Percentiles rank a stretch among this genome's conserved stretches.
phyloP scores from a whole-genome alignment of 306 rosid species.

The Dalbergia cochinchinensis region DNA sequence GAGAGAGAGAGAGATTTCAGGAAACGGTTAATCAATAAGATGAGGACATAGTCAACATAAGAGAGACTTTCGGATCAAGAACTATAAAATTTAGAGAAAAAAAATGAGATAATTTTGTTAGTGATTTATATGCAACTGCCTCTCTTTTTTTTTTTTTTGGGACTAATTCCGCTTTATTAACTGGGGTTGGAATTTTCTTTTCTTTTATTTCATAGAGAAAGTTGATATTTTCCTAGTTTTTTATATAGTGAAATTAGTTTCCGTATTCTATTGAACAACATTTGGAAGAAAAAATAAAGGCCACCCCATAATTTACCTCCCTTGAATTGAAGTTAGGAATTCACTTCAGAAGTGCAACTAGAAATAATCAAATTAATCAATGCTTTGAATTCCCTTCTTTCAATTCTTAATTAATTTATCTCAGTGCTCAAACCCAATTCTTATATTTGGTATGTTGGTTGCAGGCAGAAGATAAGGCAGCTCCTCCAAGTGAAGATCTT shows the following conservation, averaged over 20 bases:
- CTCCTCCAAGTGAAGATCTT: conserved; percentile 45
- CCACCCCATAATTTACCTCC: background rate
- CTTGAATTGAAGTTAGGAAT: background rate
- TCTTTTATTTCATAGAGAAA: too few relatives aligned
- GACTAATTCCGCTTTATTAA: background rate
- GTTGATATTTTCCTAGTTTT: too few relatives aligned
- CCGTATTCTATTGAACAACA: background rate
- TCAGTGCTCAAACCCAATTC: background rate
- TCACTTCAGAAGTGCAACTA: background rate
- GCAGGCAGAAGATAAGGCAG: conserved; percentile 48
- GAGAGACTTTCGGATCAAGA: conserved; percentile 35
- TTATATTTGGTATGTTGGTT: conserved; percentile 9
- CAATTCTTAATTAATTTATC: background rate
- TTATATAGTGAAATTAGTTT: background rate
- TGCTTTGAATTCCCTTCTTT: background rate
- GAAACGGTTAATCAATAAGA: conserved; percentile 36
- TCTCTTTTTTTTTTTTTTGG: background rate
- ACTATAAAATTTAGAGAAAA: background rate
- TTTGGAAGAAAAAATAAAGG: background rate
- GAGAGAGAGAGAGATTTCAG: conserved; percentile 30
- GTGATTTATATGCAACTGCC: background rate
- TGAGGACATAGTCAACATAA: conserved; percentile 31
- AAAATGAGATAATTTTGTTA: background rate
- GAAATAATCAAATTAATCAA: conserved; percentile 1
- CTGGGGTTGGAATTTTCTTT: too few relatives aligned